Percentiles rank a stretch among this genome's conserved stretches.
Conservation (phyloP, 805 yeast genomes). For the Candida sonorensis region DNA sequence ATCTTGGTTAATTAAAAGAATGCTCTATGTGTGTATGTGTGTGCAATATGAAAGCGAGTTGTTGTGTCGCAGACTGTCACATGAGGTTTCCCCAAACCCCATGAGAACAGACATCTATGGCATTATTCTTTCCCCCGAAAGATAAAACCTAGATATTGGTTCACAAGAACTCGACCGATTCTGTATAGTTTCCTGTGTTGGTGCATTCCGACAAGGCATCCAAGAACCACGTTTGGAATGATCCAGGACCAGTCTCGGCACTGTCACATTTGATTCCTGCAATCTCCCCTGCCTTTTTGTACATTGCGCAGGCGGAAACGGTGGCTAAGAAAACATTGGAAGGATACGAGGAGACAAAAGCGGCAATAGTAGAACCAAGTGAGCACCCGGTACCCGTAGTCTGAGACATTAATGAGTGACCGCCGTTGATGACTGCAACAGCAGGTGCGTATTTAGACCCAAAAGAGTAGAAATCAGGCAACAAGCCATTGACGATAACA, state of each 20-base stretch:
- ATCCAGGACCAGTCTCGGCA: conserved; percentile 41
- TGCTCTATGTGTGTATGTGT: no score
- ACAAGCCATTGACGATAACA: conserved; percentile 42
- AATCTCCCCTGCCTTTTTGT: conserved; percentile 53
- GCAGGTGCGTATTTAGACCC: conserved; percentile 18
- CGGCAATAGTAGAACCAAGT: conserved; percentile 64
- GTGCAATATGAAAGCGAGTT: no score
- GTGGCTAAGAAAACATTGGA: conserved; percentile 39
- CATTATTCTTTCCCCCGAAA: no score
- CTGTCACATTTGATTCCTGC: conserved; percentile 34
- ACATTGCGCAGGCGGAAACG: conserved; percentile 46
- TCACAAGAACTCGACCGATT: not conserved
- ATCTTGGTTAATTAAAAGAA: no score
- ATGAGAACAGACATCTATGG: no score
- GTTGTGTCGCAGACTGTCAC: no score
- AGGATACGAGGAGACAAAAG: conserved; percentile 43
- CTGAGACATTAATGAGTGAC: conserved; percentile 53
- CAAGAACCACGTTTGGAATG: conserved; percentile 40
- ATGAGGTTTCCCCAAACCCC: no score
- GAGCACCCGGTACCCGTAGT: conserved; percentile 85
- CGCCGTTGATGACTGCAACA: conserved; percentile 40
- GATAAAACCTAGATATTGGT: no score
- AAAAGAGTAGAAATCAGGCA: not conserved
- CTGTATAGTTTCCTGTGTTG: not conserved
- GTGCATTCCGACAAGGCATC: conserved; percentile 29